phyloP scores from a whole-genome alignment of 2,329 filamentous ascomycete genomes.

The Clonostachys rosea region DNA sequence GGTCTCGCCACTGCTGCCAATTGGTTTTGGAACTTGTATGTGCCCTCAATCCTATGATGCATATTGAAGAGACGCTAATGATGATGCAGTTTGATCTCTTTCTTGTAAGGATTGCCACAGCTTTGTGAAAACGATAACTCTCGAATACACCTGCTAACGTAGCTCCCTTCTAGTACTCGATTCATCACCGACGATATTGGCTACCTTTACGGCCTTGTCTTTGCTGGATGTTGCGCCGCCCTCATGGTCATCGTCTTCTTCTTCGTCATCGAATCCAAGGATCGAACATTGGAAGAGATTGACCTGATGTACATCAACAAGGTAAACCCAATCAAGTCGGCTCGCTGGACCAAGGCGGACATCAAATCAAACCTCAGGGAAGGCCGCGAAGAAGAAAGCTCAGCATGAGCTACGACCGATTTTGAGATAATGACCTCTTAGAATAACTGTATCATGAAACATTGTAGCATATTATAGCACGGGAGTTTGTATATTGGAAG shows the following conservation, averaged over 20 bases:
- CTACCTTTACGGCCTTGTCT: conserved; percentile 68
- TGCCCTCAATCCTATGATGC: conserved; percentile 24
- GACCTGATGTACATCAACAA: conserved; percentile 66
- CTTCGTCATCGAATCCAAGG: conserved; percentile 70
- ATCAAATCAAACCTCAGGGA: too few relatives aligned
- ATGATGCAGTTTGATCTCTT: conserved; percentile 29
- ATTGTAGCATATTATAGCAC: too few relatives aligned
- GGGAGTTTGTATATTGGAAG: too few relatives aligned
- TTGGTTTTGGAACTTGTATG: conserved; percentile 61
- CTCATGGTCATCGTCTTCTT: conserved; percentile 66
- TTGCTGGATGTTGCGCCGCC: conserved; percentile 61
- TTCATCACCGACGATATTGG: conserved; percentile 69
- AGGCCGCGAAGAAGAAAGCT: too few relatives aligned
- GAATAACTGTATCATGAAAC: too few relatives aligned
- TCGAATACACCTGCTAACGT: too few relatives aligned
- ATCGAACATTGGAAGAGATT: conserved; percentile 69
- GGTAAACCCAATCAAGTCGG: conserved; percentile 43
- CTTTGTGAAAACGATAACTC: too few relatives aligned
- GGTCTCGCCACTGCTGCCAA: conserved; percentile 53
- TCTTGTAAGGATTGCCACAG: conserved; percentile 18
- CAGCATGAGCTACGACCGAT: too few relatives aligned
- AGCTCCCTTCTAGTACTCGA: conserved; percentile 39
- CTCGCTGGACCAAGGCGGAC: too few relatives aligned
- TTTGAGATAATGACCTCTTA: too few relatives aligned
- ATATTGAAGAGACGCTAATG: conserved; percentile 2